phyloP scores from a whole-genome alignment of 805 yeast genomes.

The Metschnikowia orientalis region DNA sequence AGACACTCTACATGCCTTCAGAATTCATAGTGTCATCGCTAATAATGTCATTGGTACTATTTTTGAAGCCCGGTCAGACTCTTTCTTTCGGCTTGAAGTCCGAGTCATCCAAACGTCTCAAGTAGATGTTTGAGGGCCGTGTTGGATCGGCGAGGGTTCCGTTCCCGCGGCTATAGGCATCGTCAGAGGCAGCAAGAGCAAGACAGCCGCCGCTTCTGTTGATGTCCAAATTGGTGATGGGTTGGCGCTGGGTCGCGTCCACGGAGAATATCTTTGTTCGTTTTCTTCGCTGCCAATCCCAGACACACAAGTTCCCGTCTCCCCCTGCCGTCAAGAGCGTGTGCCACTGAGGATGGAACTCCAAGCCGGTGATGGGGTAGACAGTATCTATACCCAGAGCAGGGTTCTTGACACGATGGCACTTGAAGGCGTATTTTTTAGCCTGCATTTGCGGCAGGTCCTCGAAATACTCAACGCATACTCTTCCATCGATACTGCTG shows the following conservation, averaged over 20 bases:
- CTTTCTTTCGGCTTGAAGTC: conserved; percentile 11
- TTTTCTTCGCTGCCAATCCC: conserved; percentile 46
- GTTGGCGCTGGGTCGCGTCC: conserved; percentile 4
- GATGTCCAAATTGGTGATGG: conserved; percentile 16
- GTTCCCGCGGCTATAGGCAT: conserved; percentile 7
- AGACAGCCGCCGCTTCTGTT: conserved; percentile 11
- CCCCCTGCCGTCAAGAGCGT: conserved; percentile 50
- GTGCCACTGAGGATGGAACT: conserved; percentile 34
- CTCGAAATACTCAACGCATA: conserved; percentile 65
- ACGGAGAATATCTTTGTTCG: conserved; percentile 34
- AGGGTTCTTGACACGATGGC: conserved; percentile 54
- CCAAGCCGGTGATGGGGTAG: conserved; percentile 47
- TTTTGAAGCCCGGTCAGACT: background rate
- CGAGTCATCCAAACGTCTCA: conserved; percentile 8
- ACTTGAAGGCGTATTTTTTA: conserved; percentile 67
- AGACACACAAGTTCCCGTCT: conserved; percentile 46
- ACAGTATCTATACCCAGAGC: conserved; percentile 39
- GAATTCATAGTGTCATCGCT: no score
- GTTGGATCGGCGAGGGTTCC: background rate
- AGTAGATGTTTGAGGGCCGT: conserved; percentile 5
- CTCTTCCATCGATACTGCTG: conserved; percentile 78
- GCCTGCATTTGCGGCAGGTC: conserved; percentile 40
- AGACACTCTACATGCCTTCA: no score
- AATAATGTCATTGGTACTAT: no score
- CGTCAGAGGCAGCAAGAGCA: conserved; percentile 15